Percentiles rank a stretch among this genome's conserved stretches.
Evolutionary conservation across 495 filamentous ascomycete genomes (phyloP).

Genomic region (Beverwykella pulmonaria): DNA sequence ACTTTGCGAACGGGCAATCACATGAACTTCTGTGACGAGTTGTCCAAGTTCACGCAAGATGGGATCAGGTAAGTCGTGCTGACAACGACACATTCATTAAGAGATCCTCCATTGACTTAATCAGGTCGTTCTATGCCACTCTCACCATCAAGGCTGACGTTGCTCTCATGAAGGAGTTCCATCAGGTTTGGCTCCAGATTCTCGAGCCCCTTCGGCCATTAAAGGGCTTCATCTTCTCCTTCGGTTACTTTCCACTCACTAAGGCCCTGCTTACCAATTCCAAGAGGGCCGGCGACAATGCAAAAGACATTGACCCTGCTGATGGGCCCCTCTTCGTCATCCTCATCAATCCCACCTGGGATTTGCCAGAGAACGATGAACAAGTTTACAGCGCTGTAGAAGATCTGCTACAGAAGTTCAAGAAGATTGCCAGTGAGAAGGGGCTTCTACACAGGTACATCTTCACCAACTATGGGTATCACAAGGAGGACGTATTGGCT

Average conservation of each 20-base stretch:
- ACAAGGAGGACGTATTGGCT: constrained; percentile 6
- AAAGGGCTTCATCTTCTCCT: constrained; percentile 1
- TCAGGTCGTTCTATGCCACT: not conserved
- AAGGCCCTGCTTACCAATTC: constrained; percentile 8
- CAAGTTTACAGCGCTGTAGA: not conserved
- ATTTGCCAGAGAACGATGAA: constrained; percentile 20
- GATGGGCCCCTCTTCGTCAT: constrained; percentile 40
- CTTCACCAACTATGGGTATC: constrained; percentile 22
- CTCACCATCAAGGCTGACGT: constrained; percentile 1
- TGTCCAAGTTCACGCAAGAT: not conserved
- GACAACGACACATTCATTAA: not conserved
- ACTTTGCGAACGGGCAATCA: constrained; percentile 1
- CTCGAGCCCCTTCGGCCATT: not conserved
- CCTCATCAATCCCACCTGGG: constrained; percentile 41
- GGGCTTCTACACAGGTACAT: constrained; percentile 9
- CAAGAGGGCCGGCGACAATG: constrained; percentile 34
- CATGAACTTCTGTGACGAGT: constrained; percentile 1
- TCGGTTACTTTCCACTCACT: constrained; percentile 5
- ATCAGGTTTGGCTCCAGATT: not conserved
- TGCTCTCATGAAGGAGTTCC: not conserved
- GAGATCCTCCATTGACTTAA: not conserved
- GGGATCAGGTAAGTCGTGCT: constrained; percentile 1
- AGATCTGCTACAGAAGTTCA: not conserved
- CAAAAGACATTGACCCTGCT: constrained; percentile 31
- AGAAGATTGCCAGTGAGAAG: not conserved